Evolutionary conservation across 2,329 filamentous ascomycete genomes (phyloP).

Genomic region (Verticillium longisporum): DNA sequence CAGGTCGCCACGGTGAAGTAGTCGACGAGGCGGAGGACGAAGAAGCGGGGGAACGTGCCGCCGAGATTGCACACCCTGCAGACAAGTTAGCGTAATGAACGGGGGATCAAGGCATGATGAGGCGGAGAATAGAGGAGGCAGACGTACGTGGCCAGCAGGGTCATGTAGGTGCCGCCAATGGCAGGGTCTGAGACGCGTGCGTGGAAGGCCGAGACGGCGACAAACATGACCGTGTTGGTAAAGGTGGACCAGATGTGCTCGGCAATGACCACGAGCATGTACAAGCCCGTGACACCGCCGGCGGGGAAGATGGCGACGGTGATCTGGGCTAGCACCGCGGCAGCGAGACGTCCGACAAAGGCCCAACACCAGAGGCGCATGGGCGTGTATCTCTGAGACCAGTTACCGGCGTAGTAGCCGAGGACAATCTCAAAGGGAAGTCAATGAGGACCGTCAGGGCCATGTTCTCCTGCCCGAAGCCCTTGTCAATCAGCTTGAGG

Average conservation of each 20-base stretch:
- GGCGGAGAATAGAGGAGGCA: too few relatives aligned
- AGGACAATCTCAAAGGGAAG: conserved; percentile 97
- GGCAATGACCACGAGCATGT: conserved; percentile 78
- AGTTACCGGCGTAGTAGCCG: conserved; percentile 96
- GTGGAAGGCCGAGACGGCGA: conserved; percentile 92
- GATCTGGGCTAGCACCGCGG: conserved; percentile 79
- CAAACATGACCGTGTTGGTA: conserved; percentile 98
- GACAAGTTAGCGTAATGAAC: conserved; percentile 12
- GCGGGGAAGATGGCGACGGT: conserved; percentile 85
- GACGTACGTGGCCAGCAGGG: conserved; percentile 88
- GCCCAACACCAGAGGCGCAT: conserved; percentile 98
- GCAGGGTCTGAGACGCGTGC: conserved; percentile 90
- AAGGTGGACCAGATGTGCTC: conserved; percentile 96
- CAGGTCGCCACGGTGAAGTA: conserved; percentile 85
- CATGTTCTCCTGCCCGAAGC: conserved; percentile 95
- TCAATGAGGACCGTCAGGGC: conserved; percentile 94
- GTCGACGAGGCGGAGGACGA: conserved; percentile 90
- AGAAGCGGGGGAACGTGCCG: conserved; percentile 95
- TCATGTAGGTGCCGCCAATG: conserved; percentile 99
- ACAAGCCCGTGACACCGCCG: conserved; percentile 69
- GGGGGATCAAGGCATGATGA: background rate
- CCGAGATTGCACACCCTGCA: conserved; percentile 86
- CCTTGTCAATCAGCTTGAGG: conserved; percentile 93
- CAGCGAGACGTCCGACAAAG: conserved; percentile 77
- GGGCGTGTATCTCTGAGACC: conserved; percentile 90